Evolutionary conservation across 2,329 filamentous ascomycete species (phyloP).

Genomic region (Ceratocystis smalleyi): DNA sequence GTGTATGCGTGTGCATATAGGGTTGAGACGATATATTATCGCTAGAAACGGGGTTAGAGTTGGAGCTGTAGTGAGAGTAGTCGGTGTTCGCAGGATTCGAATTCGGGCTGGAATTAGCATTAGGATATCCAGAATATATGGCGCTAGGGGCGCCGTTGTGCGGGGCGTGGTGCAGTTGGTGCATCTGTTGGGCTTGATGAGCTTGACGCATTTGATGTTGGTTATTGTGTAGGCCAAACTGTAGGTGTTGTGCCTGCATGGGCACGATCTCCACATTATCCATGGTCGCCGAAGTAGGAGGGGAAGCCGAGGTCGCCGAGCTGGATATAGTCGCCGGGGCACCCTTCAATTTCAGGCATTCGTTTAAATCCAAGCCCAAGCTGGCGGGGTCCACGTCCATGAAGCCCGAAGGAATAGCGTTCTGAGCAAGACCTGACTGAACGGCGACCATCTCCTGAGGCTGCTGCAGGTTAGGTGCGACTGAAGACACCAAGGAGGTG

Average conservation of each 20-base stretch:
- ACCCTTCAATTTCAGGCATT: not conserved
- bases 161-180: not conserved
- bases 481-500: not conserved
- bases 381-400: slow-evolving; percentile 1
- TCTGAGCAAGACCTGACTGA: not conserved
- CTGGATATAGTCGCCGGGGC: not conserved
- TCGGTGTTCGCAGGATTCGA: not conserved
- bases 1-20: not conserved
- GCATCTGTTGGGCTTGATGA: not conserved
- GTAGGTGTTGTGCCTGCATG: not conserved
- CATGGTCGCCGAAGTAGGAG: not conserved
- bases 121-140: not conserved
- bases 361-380: not conserved
- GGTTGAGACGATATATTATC: not conserved
- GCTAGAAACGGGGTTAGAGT: not conserved
- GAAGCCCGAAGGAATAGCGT: not conserved
- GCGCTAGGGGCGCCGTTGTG: not conserved
- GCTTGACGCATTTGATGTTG: not conserved
- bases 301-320: not conserved
- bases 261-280: not conserved
- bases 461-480: not conserved
- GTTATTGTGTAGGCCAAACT: not conserved
- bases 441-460: not conserved
- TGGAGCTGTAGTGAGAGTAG: not conserved
- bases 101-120: not conserved